Conservation (phyloP, 1,139 yeast species). For the Petasospora fabianii region DNA sequence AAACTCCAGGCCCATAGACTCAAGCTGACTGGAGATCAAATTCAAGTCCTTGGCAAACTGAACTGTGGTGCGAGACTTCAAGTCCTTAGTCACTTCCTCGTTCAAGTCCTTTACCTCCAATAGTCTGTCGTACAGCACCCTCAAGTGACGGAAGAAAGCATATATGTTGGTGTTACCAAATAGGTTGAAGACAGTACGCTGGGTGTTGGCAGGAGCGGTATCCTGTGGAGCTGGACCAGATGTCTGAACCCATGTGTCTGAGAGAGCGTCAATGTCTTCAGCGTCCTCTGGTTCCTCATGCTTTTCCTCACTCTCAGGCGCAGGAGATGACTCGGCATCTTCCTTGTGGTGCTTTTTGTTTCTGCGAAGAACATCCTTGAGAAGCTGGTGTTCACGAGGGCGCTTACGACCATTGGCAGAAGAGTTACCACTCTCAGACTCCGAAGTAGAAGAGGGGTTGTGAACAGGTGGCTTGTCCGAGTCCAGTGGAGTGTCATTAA, state of each 20-base stretch:
- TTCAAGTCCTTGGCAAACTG: constrained; percentile 89
- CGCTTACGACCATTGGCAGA: constrained; percentile 37
- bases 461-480: constrained; percentile 19
- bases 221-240: constrained; percentile 24
- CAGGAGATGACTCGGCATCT: constrained; percentile 27
- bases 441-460: constrained; percentile 13
- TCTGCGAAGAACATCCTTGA: constrained; percentile 71
- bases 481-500: constrained; percentile 13
- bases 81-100: constrained; percentile 65
- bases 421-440: constrained; percentile 16
- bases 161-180: constrained; percentile 92
- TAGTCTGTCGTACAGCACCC: constrained; percentile 77
- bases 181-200: constrained; percentile 56
- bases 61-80: constrained; percentile 61
- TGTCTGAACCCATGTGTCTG: constrained; percentile 56
- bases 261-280: constrained; percentile 45
- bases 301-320: constrained; percentile 23
- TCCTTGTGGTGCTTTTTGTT: constrained; percentile 42
- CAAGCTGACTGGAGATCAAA: constrained; percentile 74
- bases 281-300: constrained; percentile 30
- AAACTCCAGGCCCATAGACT: constrained; percentile 71
- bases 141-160: constrained; percentile 83
- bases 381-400: constrained; percentile 59
- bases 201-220: constrained; percentile 28
- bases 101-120: constrained; percentile 70